A percentile compares a stretch with the other conserved stretches of the same genome.
Evolutionary conservation across 1,284 basidiomycete genomes (phyloP).

Genomic region (Papiliotrema flavescens): DNA sequence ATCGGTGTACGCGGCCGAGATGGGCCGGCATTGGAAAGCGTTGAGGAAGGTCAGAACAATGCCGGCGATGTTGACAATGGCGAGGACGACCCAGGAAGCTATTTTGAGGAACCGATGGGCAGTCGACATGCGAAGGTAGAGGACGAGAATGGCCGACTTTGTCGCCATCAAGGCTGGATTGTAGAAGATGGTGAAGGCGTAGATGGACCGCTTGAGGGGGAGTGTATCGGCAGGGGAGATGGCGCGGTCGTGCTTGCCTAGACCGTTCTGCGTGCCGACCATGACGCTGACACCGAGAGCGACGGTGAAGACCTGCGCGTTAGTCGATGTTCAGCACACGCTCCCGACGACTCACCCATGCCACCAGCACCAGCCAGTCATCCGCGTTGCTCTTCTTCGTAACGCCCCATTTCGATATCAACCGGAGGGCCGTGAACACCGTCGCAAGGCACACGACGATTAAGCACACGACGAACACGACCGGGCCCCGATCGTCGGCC

Average conservation of each 20-base stretch:
- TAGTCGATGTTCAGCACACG: conserved; percentile 1
- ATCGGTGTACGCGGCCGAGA: conserved; percentile 32
- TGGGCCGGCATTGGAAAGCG: conserved; percentile 46
- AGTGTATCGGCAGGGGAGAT: conserved; percentile 18
- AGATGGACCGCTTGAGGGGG: conserved; percentile 31
- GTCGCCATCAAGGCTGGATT: conserved; percentile 44
- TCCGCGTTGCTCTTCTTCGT: conserved; percentile 34
- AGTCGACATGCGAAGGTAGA: conserved; percentile 47
- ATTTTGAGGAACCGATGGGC: conserved; percentile 41
- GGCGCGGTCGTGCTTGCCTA: conserved; percentile 37
- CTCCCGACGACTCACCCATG: conserved; percentile 35
- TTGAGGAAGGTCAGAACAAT: conserved; percentile 44
- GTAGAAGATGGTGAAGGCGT: conserved; percentile 46
- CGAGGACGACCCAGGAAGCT: conserved; percentile 37
- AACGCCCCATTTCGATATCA: conserved; percentile 44
- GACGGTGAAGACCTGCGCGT: conserved; percentile 28
- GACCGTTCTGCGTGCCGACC: conserved; percentile 32
- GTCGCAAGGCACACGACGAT: conserved; percentile 38
- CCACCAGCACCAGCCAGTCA: conserved; percentile 39
- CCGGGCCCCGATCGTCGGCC: conserved; percentile 21
- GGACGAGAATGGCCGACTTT: conserved; percentile 44
- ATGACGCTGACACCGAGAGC: conserved; percentile 32
- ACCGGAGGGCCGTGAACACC: conserved; percentile 33
- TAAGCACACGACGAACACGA: conserved; percentile 37
- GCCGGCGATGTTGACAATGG: conserved; percentile 41